Evolutionary conservation across 2,329 filamentous ascomycete species (phyloP).

Genomic region (Chaetomiaceae sp.): DNA sequence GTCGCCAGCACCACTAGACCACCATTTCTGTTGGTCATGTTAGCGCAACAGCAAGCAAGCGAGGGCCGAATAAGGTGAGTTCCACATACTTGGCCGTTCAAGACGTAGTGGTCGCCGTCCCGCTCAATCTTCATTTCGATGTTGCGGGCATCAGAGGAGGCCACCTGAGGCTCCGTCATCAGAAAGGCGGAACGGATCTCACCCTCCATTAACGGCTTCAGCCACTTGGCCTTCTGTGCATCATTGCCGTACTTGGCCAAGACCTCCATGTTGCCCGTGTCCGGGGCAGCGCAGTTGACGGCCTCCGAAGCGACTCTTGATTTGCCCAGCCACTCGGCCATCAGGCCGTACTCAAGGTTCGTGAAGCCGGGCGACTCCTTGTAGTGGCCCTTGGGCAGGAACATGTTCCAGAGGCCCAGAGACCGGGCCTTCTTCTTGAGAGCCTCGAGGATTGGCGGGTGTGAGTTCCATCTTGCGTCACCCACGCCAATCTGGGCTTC

Average conservation of each 20-base stretch:
- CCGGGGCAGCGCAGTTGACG: slow-evolving; percentile 83
- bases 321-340: slow-evolving; percentile 93
- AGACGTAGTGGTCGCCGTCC: slow-evolving; percentile 82
- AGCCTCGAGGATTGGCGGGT: slow-evolving; percentile 80
- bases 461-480: slow-evolving; percentile 70
- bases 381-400: slow-evolving; percentile 92
- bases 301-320: slow-evolving; percentile 79
- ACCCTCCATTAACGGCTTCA: slow-evolving; percentile 75
- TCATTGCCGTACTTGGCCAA: slow-evolving; percentile 86
- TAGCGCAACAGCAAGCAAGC: no score
- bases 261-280: slow-evolving; percentile 96
- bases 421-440: slow-evolving; percentile 79
- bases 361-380: slow-evolving; percentile 90
- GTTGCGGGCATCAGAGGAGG: slow-evolving; percentile 88
- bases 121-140: slow-evolving; percentile 77
- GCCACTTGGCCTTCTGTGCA: slow-evolving; percentile 78
- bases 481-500: slow-evolving; percentile 75
- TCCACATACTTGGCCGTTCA: slow-evolving; percentile 80
- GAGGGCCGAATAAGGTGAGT: no score
- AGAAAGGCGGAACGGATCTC: slow-evolving; percentile 85
- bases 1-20: slow-evolving; percentile 94
- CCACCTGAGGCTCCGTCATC: slow-evolving; percentile 89
- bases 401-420: slow-evolving; percentile 97
- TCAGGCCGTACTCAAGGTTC: slow-evolving; percentile 94
- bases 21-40: slow-evolving; percentile 74